Base-by-base conservation (phyloP, 352 stramenopile genomes). In the Saprolegnia parasitica region DNA sequence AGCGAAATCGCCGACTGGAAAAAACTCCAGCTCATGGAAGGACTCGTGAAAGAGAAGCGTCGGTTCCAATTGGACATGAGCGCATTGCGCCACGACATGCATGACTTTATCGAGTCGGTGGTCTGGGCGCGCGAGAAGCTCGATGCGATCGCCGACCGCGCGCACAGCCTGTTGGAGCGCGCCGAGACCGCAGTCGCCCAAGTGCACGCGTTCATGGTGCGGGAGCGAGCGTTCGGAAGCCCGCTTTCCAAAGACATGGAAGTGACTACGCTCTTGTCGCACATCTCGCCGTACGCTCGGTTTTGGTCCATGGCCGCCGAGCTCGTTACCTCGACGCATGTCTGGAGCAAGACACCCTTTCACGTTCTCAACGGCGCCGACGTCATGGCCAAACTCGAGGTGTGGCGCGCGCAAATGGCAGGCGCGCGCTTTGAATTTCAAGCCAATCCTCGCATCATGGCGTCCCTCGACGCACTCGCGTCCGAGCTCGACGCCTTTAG, bases 331-430 rank as follows among this genome's bases (percentile, higher is more conserved):
- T 70, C 63, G 13, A 63, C 50, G 18, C 18, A 23, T 6, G 23
- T 52, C 11, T 70, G 63, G 63, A 39, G 45, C 32, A 70, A 70
- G 37, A 70, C 63, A 35, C 46, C 63, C n/a, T 70, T 70, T 24
- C 9, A 54, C 13, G 9, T 54, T 5, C 35, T 58, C 3, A 24
- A 15, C 6, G 63, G 29, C 21, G 45, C 49, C 18, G 63, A 70
- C 11, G 29, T 70, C 5, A 10, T 70, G 4, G 61, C 21, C 26
- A 70, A 70, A 40, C 24, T 70, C 3, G 39, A 15, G 6, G 10
- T 16, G 16, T 70, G 63, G 63, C 21, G 61, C 5, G 16, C 11
- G 20, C 45, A 70, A 23, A 21, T 70, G 32, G 13, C 13, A 8
- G 23, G 6, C 6, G 26, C 55, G 18, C 21, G 18, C 4, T 35